Percentiles rank a stretch among this genome's conserved stretches.
phyloP scores from a whole-genome alignment of 768 basidiomycete species.

The Trametes gibbosa region DNA sequence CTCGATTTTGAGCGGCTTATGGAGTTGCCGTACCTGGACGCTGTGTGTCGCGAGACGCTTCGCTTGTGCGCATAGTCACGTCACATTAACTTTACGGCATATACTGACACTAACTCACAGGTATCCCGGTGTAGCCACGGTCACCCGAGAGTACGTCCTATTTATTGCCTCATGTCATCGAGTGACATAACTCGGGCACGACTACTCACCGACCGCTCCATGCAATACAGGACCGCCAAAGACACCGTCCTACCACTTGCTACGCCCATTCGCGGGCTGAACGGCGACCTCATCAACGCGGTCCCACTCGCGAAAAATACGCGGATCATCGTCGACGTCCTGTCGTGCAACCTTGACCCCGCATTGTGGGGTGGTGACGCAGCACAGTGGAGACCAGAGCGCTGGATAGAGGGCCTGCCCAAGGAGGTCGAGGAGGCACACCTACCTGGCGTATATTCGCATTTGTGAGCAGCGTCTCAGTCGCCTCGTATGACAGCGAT shows the following conservation, averaged over 20 bases:
- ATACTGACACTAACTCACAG: constrained; percentile 16
- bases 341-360: constrained; percentile 11
- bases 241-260: constrained; percentile 42
- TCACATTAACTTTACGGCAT: too few species aligned
- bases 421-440: constrained; percentile 15
- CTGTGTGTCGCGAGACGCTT: too few species aligned
- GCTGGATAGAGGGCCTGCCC: constrained; percentile 24
- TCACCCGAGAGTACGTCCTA: constrained; percentile 12
- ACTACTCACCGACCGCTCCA: not conserved
- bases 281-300: constrained; percentile 37
- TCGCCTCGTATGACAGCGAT: too few species aligned
- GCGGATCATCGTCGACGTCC: constrained; percentile 9
- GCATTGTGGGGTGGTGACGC: constrained; percentile 20
- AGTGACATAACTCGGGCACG: too few species aligned
- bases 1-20: constrained; percentile 28
- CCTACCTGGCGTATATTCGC: constrained; percentile 20
- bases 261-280: constrained; percentile 34
- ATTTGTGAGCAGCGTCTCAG: too few species aligned
- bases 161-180: not conserved
- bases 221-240: constrained; percentile 31
- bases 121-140: constrained; percentile 1
- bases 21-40: too few species aligned
- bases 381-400: constrained; percentile 20
- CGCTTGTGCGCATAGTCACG: constrained; percentile 28
- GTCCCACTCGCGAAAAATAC: constrained; percentile 37